A percentile compares a stretch with the other conserved stretches of the same genome.
Conservation (phyloP, 768 basidiomycete species). For the Lactarius hengduanensis region DNA sequence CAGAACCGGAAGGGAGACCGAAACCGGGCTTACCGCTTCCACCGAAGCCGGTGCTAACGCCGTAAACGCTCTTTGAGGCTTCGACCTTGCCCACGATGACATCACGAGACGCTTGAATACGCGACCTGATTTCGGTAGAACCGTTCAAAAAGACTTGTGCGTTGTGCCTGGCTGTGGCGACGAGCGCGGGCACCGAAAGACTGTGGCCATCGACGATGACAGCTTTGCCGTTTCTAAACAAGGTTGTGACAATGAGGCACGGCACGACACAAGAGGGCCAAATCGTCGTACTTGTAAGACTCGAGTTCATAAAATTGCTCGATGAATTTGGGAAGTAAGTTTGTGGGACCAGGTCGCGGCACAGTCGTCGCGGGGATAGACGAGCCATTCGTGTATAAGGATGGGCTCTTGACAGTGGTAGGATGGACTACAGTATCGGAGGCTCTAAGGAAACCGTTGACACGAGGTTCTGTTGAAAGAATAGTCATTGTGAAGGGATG, state of each 20-base stretch:
- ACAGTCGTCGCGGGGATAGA: neutral
- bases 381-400: neutral
- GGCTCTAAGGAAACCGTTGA: slow-evolving; percentile 15
- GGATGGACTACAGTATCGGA: neutral
- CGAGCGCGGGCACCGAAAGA: slow-evolving; percentile 73
- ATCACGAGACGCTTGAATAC: slow-evolving; percentile 60
- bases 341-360: slow-evolving; percentile 19
- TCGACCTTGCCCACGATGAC: slow-evolving; percentile 67
- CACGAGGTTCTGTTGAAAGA: slow-evolving; percentile 22
- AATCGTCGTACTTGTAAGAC: slow-evolving; percentile 51
- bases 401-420: slow-evolving; percentile 4
- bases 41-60: slow-evolving; percentile 84
- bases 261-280: neutral
- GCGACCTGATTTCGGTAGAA: slow-evolving; percentile 46
- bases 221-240: slow-evolving; percentile 54
- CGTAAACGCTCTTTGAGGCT: slow-evolving; percentile 71
- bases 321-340: slow-evolving; percentile 56
- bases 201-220: slow-evolving; percentile 67
- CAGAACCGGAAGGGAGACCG: slow-evolving; percentile 21
- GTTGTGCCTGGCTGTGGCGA: slow-evolving; percentile 68
- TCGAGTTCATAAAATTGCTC: slow-evolving; percentile 62
- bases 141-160: slow-evolving; percentile 51
- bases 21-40: slow-evolving; percentile 55
- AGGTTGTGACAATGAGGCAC: slow-evolving; percentile 17
- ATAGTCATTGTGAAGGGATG: slow-evolving; percentile 23